phyloP scores from a whole-genome alignment of 2,329 filamentous ascomycete genomes.

The Geosmithia putterillii region DNA sequence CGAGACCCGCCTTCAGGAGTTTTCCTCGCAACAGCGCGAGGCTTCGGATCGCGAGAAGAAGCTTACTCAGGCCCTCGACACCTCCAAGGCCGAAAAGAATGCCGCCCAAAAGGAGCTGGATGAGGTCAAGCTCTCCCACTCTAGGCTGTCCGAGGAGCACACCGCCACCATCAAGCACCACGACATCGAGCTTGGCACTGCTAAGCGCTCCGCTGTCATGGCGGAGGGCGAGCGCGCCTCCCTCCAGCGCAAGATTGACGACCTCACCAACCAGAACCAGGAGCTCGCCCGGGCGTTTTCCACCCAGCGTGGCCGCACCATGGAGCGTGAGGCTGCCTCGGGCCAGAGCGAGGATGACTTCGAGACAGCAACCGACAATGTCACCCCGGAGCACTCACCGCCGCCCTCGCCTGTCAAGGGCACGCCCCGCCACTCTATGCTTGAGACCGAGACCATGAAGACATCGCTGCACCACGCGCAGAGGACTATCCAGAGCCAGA shows the following conservation, averaged over 20 bases:
- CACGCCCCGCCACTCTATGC: slow-evolving; percentile 76
- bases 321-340: slow-evolving; percentile 50
- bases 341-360: slow-evolving; percentile 50
- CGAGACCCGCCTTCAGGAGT: slow-evolving; percentile 82
- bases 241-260: slow-evolving; percentile 76
- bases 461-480: slow-evolving; percentile 91
- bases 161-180: slow-evolving; percentile 65
- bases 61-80: slow-evolving; percentile 59
- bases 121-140: slow-evolving; percentile 69
- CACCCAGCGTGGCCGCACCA: slow-evolving; percentile 52
- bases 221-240: slow-evolving; percentile 68
- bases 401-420: slow-evolving; percentile 83
- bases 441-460: slow-evolving; percentile 94
- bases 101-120: slow-evolving; percentile 76
- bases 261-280: slow-evolving; percentile 78
- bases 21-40: slow-evolving; percentile 61
- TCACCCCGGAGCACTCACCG: slow-evolving; percentile 80
- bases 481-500: slow-evolving; percentile 89
- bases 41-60: slow-evolving; percentile 73
- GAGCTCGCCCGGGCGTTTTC: slow-evolving; percentile 80
- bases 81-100: slow-evolving; percentile 63
- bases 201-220: slow-evolving; percentile 67
- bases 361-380: slow-evolving; percentile 52
- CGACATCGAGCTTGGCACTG: slow-evolving; percentile 75
- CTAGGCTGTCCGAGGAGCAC: slow-evolving; percentile 74